phyloP scores from a whole-genome alignment of 371 early-diverging fungal genomes.

The Saksenaea vasiformis region DNA sequence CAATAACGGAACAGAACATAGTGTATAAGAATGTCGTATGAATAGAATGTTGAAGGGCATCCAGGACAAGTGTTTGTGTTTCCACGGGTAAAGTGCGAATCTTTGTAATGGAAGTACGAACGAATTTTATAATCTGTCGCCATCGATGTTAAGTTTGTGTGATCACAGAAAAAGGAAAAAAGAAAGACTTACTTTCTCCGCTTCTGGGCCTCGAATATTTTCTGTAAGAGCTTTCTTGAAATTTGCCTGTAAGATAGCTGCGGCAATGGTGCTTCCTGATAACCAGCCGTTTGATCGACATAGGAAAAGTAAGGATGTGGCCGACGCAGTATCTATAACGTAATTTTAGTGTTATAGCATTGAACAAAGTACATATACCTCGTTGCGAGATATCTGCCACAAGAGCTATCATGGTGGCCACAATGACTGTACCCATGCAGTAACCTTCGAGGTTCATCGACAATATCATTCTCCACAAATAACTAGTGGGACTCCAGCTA shows the following conservation, averaged over 20 bases:
- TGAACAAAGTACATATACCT: conserved; percentile 20
- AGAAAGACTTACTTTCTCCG: conserved; percentile 16
- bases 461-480: conserved; percentile 14
- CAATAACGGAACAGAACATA: conserved; percentile 19
- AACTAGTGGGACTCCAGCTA: conserved; percentile 11
- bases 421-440: conserved; percentile 40
- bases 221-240: conserved; percentile 29
- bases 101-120: conserved; percentile 38
- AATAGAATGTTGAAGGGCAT: conserved; percentile 16
- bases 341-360: neutral
- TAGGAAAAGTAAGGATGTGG: conserved; percentile 51
- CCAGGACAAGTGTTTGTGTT: conserved; percentile 24
- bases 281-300: conserved; percentile 51
- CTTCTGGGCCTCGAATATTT: conserved; percentile 38
- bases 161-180: neutral
- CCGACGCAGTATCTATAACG: conserved; percentile 36
- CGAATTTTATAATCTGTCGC: conserved; percentile 34
- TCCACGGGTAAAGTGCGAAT: conserved; percentile 30
- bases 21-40: conserved; percentile 24
- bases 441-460: conserved; percentile 47
- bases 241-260: conserved; percentile 46
- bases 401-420: conserved; percentile 50
- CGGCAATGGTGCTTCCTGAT: conserved; percentile 36
- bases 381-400: conserved; percentile 38
- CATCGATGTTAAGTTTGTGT: neutral